phyloP scores from a whole-genome alignment of 2,329 filamentous ascomycete species.

The Sarocladiaceae sp. region DNA sequence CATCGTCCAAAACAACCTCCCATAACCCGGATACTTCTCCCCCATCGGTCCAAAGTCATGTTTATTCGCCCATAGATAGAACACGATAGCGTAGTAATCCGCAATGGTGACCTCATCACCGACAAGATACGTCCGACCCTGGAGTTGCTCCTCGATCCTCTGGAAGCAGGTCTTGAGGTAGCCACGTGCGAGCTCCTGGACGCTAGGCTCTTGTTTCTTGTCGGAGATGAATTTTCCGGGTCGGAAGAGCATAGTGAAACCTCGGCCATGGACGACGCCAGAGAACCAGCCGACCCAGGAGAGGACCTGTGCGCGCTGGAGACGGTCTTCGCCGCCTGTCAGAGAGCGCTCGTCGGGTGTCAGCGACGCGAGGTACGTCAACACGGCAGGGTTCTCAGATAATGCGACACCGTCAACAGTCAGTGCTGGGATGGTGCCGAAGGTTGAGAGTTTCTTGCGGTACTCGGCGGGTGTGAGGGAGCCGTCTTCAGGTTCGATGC shows the following conservation, averaged over 20 bases:
- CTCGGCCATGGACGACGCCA: conserved; percentile 19
- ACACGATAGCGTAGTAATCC: conserved; percentile 6
- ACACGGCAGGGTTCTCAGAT: conserved; percentile 26
- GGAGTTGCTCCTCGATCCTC: conserved; percentile 4
- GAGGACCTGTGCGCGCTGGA: conserved; percentile 19
- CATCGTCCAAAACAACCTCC: neutral
- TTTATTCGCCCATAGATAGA: conserved; percentile 7
- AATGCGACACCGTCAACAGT: conserved; percentile 21
- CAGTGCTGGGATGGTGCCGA: conserved; percentile 25
- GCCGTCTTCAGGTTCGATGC: conserved; percentile 22
- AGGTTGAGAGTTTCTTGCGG: conserved; percentile 20
- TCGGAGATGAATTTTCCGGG: conserved; percentile 22
- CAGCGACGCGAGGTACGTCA: conserved; percentile 24
- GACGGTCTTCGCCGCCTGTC: conserved; percentile 12
- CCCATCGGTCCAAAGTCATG: conserved; percentile 2
- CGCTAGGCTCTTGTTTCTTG: conserved; percentile 4
- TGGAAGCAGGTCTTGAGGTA: conserved; percentile 11
- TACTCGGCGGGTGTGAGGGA: conserved; percentile 24
- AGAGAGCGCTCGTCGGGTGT: conserved; percentile 14
- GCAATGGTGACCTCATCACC: conserved; percentile 7
- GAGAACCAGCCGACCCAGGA: conserved; percentile 29
- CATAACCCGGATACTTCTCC: conserved; percentile 7
- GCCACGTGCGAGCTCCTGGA: conserved; percentile 14
- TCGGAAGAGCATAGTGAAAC: conserved; percentile 18
- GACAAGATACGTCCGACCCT: neutral